Evolutionary conservation across 2,329 filamentous ascomycete genomes (phyloP).

Genomic region (Botryotinia narcissicola): DNA sequence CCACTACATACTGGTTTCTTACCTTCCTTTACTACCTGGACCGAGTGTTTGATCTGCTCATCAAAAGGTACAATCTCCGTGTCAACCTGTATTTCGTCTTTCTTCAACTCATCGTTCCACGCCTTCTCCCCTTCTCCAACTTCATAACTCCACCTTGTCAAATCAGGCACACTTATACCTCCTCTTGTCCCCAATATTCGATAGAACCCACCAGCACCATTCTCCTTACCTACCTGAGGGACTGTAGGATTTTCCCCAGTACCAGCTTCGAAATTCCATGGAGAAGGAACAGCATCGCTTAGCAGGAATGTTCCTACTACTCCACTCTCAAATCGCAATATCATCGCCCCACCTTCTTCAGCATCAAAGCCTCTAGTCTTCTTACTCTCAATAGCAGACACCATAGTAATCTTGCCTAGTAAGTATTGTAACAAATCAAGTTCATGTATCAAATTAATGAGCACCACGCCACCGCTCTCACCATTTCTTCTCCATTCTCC

Average conservation of each 20-base stretch:
- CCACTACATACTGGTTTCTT: background rate
- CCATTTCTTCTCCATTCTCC: slow-evolving; percentile 47
- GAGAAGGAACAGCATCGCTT: background rate
- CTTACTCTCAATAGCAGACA: background rate
- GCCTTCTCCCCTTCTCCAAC: background rate
- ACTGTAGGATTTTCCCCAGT: background rate
- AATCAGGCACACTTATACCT: background rate
- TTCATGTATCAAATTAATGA: slow-evolving; percentile 50
- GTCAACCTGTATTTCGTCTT: background rate
- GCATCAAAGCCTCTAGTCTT: background rate
- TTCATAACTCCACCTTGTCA: background rate
- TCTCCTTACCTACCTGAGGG: background rate
- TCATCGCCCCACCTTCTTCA: background rate
- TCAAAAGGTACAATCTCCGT: background rate
- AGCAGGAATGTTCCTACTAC: background rate
- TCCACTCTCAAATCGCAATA: background rate
- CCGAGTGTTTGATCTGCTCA: background rate
- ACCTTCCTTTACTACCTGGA: background rate
- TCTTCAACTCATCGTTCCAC: background rate
- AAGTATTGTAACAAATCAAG: background rate
- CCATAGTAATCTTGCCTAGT: background rate
- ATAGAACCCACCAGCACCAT: background rate
- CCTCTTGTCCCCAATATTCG: background rate
- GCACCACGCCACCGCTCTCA: slow-evolving; percentile 47
- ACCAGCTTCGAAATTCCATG: background rate